phyloP scores from a whole-genome alignment of 2,329 filamentous ascomycete species.

The Fusarium sublunatum region DNA sequence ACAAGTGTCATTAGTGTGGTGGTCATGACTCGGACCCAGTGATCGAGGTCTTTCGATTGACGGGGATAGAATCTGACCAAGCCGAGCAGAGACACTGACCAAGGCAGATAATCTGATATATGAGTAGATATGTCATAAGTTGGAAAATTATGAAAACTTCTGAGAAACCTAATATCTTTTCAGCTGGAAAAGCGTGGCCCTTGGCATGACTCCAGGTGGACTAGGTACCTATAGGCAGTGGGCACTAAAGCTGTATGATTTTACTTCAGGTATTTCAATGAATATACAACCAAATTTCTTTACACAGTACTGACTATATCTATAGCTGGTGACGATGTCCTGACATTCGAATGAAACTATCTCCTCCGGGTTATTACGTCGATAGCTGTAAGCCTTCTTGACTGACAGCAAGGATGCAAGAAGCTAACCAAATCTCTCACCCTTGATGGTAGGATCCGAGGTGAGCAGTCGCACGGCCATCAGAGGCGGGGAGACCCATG shows the following conservation, averaged over 20 bases:
- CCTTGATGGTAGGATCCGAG: slow-evolving; percentile 8
- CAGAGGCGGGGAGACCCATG: slow-evolving; percentile 30
- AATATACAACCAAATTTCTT: too few species aligned
- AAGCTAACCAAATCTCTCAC: slow-evolving; percentile 4
- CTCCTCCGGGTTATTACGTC: slow-evolving; percentile 21
- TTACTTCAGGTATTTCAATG: too few species aligned
- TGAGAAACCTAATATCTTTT: background rate
- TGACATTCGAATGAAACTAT: slow-evolving; percentile 1
- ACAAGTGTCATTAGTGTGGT: slow-evolving; percentile 32
- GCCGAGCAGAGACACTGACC: slow-evolving; percentile 21
- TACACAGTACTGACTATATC: background rate
- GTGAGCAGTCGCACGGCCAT: slow-evolving; percentile 26
- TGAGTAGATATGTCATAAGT: slow-evolving; percentile 31
- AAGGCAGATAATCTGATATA: slow-evolving; percentile 38
- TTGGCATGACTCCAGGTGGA: background rate
- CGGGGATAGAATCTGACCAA: slow-evolving; percentile 14
- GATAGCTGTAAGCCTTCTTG: slow-evolving; percentile 12
- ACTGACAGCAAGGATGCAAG: slow-evolving; percentile 10
- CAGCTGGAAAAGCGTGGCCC: background rate
- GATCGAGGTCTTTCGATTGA: slow-evolving; percentile 22
- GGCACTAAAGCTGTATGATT: too few species aligned
- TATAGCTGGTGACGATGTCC: background rate
- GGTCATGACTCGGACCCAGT: slow-evolving; percentile 19
- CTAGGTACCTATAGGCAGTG: background rate
- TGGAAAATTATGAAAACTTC: background rate